phyloP scores from a whole-genome alignment of 75 land plant genomes.

The Picea sitchensis region DNA sequence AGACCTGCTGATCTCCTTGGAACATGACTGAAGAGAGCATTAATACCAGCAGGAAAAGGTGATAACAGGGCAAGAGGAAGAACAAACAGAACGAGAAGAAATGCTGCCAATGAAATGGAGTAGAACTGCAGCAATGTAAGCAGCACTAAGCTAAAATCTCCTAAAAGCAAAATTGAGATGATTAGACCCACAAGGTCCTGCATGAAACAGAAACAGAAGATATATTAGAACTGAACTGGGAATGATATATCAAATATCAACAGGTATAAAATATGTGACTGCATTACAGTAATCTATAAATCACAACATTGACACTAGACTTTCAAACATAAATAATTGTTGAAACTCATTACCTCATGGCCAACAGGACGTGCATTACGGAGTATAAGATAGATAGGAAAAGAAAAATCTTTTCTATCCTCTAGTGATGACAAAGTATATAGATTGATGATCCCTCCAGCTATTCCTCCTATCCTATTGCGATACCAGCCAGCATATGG shows the following conservation, averaged over 20 bases:
- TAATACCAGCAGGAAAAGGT: slow-evolving; percentile 96
- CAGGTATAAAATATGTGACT: neutral
- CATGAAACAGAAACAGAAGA: slow-evolving; percentile 21
- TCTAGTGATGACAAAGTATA: slow-evolving; percentile 52
- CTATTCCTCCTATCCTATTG: slow-evolving; percentile 47
- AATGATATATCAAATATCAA: neutral
- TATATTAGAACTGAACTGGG: slow-evolving; percentile 10
- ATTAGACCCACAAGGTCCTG: slow-evolving; percentile 99
- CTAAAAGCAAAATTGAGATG: slow-evolving; percentile 81
- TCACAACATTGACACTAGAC: neutral
- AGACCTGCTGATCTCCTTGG: slow-evolving; percentile 87
- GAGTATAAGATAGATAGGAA: slow-evolving; percentile 68
- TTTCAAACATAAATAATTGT: neutral
- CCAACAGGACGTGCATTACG: slow-evolving; percentile 77
- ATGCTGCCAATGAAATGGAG: slow-evolving; percentile 74
- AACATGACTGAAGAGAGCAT: slow-evolving; percentile 96
- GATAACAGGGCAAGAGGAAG: slow-evolving; percentile 83
- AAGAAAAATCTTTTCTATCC: slow-evolving; percentile 52
- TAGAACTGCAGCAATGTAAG: slow-evolving; percentile 91
- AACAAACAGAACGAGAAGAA: slow-evolving; percentile 75
- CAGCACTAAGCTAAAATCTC: slow-evolving; percentile 90
- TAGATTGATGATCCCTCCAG: slow-evolving; percentile 72
- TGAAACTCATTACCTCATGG: slow-evolving; percentile 44
- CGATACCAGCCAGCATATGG: slow-evolving; percentile 24
- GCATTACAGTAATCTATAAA: neutral